Percentiles rank a stretch among this genome's conserved stretches.
phyloP scores from a whole-genome alignment of 306 rosid species.

The Pachyrhizus erosus region DNA sequence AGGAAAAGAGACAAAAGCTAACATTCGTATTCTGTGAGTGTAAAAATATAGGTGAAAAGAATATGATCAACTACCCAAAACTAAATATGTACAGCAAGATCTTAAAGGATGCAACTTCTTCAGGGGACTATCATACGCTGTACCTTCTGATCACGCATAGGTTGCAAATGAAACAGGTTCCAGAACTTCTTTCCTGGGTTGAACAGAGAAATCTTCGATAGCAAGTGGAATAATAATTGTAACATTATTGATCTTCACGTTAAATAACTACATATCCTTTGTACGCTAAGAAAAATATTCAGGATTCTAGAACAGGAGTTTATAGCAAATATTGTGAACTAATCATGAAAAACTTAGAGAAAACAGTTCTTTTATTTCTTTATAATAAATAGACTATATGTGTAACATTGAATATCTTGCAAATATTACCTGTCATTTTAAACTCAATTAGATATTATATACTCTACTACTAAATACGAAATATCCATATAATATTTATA shows the following conservation, averaged over 20 bases:
- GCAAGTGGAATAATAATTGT: constrained; percentile 25
- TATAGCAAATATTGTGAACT: background rate
- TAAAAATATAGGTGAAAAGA: background rate
- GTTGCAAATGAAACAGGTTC: constrained; percentile 97
- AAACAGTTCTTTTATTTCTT: background rate
- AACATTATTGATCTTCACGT: constrained; percentile 20
- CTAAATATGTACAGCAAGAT: background rate
- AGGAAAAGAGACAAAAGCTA: constrained; percentile 13
- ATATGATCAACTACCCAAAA: constrained; percentile 7
- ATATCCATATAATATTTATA: background rate
- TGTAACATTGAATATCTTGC: background rate
- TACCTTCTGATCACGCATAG: constrained; percentile 99
- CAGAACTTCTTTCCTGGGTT: constrained; percentile 92
- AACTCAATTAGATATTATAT: background rate
- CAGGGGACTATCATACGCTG: background rate
- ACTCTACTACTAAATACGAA: too few species aligned
- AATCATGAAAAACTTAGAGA: constrained; percentile 1
- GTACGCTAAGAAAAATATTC: background rate
- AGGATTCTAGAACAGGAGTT: constrained; percentile 9
- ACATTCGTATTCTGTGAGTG: background rate
- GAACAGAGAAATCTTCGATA: constrained; percentile 41
- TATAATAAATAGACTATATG: background rate
- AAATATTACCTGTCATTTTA: constrained; percentile 17
- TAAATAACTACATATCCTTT: constrained; percentile 21
- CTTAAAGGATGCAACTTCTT: constrained; percentile 30